Percentiles rank a stretch among this genome's conserved stretches.
phyloP scores from a whole-genome alignment of 371 early-diverging fungal genomes.

The Mortierella sp. region DNA sequence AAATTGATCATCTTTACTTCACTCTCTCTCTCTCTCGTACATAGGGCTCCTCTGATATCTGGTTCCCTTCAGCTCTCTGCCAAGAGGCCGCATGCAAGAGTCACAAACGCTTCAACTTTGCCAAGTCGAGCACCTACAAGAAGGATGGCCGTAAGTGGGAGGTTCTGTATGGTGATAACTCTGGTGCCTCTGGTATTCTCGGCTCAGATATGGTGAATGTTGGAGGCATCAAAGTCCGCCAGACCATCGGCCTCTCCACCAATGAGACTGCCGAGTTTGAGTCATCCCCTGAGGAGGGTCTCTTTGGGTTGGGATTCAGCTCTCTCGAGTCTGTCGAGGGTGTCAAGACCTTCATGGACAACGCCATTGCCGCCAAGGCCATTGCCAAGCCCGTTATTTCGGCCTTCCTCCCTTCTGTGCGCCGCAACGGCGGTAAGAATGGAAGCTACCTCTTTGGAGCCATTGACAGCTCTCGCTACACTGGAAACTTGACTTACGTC shows the following conservation, averaged over 20 bases:
- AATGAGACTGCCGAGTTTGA: constrained; percentile 48
- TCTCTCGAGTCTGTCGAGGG: constrained; percentile 45
- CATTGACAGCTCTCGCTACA: constrained; percentile 63
- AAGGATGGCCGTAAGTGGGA: constrained; percentile 53
- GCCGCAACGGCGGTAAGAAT: constrained; percentile 10
- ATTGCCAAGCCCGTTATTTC: constrained; percentile 57
- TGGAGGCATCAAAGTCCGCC: constrained; percentile 57
- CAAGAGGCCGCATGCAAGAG: constrained; percentile 19
- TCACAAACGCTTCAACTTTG: constrained; percentile 57
- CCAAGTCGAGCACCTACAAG: constrained; percentile 58
- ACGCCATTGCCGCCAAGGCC: constrained; percentile 51
- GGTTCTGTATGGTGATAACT: constrained; percentile 61
- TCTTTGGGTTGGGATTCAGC: constrained; percentile 61
- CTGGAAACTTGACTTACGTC: constrained; percentile 63
- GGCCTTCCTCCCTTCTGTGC: constrained; percentile 50
- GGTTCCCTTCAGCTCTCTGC: constrained; percentile 48
- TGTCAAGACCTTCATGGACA: constrained; percentile 60
- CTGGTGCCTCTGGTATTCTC: constrained; percentile 55
- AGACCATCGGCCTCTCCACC: constrained; percentile 59
- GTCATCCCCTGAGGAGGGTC: constrained; percentile 52
- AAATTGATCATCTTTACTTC: constrained; percentile 53
- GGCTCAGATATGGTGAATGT: constrained; percentile 60
- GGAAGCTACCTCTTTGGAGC: constrained; percentile 74
- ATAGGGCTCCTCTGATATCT: constrained; percentile 50
- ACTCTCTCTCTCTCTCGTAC: background rate